Percentiles rank a stretch among this genome's conserved stretches.
Evolutionary conservation across 1,139 yeast genomes (phyloP).

Genomic region (Trichomonascaceae sp.): DNA sequence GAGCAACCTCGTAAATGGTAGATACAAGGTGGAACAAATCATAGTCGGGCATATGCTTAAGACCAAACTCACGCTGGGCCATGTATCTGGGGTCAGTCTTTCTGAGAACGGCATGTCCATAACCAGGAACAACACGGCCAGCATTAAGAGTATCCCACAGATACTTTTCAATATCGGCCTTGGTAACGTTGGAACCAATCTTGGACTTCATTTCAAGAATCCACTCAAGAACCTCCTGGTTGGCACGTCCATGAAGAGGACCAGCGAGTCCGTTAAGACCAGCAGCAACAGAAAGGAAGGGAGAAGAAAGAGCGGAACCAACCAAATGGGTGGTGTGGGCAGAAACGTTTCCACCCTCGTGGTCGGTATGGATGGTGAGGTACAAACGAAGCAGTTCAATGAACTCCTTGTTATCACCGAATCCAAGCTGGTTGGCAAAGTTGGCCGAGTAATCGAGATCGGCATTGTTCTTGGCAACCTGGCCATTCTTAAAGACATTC

Average conservation of each 20-base stretch:
- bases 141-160: constrained; percentile 87
- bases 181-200: constrained; percentile 61
- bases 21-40: constrained; percentile 90
- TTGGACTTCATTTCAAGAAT: constrained; percentile 72
- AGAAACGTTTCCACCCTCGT: constrained; percentile 98
- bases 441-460: constrained; percentile 87
- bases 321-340: constrained; percentile 98
- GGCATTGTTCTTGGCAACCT: constrained; percentile 57
- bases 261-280: constrained; percentile 98
- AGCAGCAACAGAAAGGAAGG: constrained; percentile 86
- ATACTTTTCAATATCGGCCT: constrained; percentile 77
- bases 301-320: constrained; percentile 92
- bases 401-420: constrained; percentile 66
- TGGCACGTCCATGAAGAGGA: constrained; percentile 97
- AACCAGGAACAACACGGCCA: constrained; percentile 97
- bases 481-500: constrained; percentile 66
- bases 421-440: constrained; percentile 78
- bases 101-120: constrained; percentile 95
- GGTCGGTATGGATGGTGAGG: constrained; percentile 94
- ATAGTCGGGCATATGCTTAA: constrained; percentile 94
- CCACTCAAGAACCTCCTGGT: constrained; percentile 97
- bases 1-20: constrained; percentile 40
- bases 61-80: constrained; percentile 96
- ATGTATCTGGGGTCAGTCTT: constrained; percentile 97
- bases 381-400: constrained; percentile 88